Conservation (phyloP, 139 green algal species). For the Haematococcus lacustris region DNA sequence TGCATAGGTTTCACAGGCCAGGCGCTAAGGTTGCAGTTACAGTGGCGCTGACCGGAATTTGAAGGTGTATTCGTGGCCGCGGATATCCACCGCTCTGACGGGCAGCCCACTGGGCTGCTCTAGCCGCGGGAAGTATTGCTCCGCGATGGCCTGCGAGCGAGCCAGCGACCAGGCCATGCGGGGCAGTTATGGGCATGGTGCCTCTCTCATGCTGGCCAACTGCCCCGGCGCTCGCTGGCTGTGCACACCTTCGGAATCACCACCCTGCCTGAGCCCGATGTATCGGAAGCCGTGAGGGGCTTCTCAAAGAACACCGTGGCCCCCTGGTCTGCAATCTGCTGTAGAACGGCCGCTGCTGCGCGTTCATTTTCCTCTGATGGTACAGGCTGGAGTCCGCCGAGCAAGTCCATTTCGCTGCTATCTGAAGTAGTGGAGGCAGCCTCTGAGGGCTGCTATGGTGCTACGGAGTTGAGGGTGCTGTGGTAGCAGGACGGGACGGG, state of each 20-base stretch:
- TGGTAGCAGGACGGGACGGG: too few species aligned
- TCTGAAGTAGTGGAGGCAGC: too few species aligned
- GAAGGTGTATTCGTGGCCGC: slow-evolving; percentile 45
- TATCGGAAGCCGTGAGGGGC: slow-evolving; percentile 49
- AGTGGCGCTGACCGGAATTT: slow-evolving; percentile 44
- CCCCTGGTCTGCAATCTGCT: slow-evolving; percentile 30
- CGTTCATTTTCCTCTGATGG: slow-evolving; percentile 13
- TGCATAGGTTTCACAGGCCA: neutral
- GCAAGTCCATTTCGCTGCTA: too few species aligned
- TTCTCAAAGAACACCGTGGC: slow-evolving; percentile 62
- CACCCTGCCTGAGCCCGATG: slow-evolving; percentile 45
- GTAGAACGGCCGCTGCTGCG: slow-evolving; percentile 14
- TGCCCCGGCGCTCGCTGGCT: neutral
- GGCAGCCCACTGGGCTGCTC: slow-evolving; percentile 39
- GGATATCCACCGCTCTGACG: slow-evolving; percentile 39
- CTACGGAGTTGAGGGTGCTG: too few species aligned
- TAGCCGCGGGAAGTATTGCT: slow-evolving; percentile 51
- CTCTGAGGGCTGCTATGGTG: too few species aligned
- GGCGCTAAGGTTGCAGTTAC: neutral
- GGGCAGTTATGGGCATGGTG: neutral
- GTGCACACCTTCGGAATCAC: slow-evolving; percentile 59
- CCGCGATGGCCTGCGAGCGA: slow-evolving; percentile 37
- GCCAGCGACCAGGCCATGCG: neutral
- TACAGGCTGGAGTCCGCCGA: too few species aligned
- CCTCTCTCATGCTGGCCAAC: neutral